Evolutionary conservation across 2,329 filamentous ascomycete species (phyloP), one percentile per base, ranked within the genome.

Genomic region (Neofusicoccum sp.): DNA sequence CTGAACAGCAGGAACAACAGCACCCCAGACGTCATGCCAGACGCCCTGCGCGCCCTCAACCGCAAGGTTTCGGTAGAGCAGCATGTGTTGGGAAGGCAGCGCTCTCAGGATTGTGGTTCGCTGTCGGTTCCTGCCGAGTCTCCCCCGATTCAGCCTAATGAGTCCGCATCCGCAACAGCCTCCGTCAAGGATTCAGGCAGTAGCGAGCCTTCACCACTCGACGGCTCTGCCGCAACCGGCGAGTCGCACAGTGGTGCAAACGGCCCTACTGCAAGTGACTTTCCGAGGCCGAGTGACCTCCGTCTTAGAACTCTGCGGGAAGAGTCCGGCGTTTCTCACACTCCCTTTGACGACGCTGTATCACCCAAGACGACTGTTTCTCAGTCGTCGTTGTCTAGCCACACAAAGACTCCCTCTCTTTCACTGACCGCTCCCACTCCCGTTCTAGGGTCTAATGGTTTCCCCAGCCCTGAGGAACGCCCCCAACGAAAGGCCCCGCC

Each of bases 401-500:
- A 68, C 33, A 60, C 69, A 44, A 71, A 71, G 47, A 61, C 70
- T 4, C 75, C 75, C 6, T 65, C 74, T 54, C 65, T 76, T 20
- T 73, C 74, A 16, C 62, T 77, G 2, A 76, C 71, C 3, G 71
- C 76, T 51, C 70, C 75, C 26, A 77, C 75, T 28, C 75, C 75
- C 16, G 64, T 72, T 6, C 59, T 76, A 36, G 73, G 74, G 43
- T 66, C 71, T 28, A 70, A 71, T 58, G 69, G 69, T 12, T 75
- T 77, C 63, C 71, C 74, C 9, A 66, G 72, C 26, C 71, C 73
- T 53, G 61, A 43, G 38, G 66, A 66, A 30, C 66, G 65, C 57
- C 71, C 88, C 12, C 84, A 85, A 53, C 85, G 93, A 62, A 97
- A 96, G 73, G 85, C 88, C 5, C 92, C 93, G 2, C 93, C 93